Evolutionary conservation across 1,284 basidiomycete species (phyloP), one percentile per base, ranked within the genome.

Genomic region (Dichomitus squalens): DNA sequence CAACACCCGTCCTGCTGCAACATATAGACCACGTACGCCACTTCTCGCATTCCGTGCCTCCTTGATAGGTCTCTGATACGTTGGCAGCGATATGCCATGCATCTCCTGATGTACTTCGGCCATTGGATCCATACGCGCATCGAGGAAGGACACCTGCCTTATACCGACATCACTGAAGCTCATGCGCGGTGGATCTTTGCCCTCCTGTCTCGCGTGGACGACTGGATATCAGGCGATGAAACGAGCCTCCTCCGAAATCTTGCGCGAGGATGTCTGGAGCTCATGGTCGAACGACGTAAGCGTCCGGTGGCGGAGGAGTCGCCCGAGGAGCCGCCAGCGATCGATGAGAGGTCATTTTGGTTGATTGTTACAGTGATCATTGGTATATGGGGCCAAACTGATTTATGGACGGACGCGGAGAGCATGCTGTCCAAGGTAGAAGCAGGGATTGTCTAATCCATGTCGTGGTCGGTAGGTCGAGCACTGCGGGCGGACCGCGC

Each of bases 111-210:
- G 83, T 92, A 92, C 70, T 91, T 93, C 68, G 79, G 83, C n/a
- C 80, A 90, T 63, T 93, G 91, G 91, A 85, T 92, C 60, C 84
- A 83, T 60, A 64, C 82, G 16, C 79, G 89, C 57, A 66, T 90
- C 9, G 79, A 84, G 47, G 71, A 77, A 54, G 75, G 76, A 27
- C 70, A 73, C 33, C 63, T 72, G 31, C 70, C 73, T 29, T 66
- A 73, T 20, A 75, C 76, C 49, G 73, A 77, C 18, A 78, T 90
- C 27, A 84, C 84, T 4, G 78, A 85, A 51, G 75, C 79, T 21
- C 92, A 96, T 67, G 83, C 85, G 2, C 84, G 83, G 33, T 97
- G 95, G 95, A 85, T 95, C 44, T 94, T 96, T 71, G 80, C 83
- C 3, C 80, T 96, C 41, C 79, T 98, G 14, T 78, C 88, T 16